phyloP scores from a whole-genome alignment of 2,329 filamentous ascomycete species.

The Colletotrichum sansevieriae region DNA sequence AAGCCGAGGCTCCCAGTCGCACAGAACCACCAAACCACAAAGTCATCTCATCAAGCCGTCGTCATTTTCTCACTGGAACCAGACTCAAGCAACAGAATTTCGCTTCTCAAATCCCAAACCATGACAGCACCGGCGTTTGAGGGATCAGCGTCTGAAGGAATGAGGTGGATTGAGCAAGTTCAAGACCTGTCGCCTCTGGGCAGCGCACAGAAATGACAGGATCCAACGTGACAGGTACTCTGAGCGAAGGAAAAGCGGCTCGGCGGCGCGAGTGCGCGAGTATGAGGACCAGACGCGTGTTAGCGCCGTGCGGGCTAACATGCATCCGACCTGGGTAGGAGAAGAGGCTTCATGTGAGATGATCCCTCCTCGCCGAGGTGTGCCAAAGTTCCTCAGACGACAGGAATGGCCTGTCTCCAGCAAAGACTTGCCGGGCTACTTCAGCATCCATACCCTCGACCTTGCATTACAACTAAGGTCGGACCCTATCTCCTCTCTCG shows the following conservation, averaged over 20 bases:
- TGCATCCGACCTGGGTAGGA: not conserved
- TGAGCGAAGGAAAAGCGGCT: not conserved
- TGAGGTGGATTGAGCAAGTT: constrained; percentile 44
- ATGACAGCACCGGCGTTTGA: constrained; percentile 13
- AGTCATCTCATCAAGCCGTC: constrained; percentile 17
- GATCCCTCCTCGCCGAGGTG: not conserved
- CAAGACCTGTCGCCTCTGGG: constrained; percentile 28
- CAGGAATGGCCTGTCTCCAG: constrained; percentile 6
- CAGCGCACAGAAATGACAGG: constrained; percentile 4
- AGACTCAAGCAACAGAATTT: not conserved
- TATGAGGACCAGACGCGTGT: not conserved
- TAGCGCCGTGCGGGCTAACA: constrained; percentile 12
- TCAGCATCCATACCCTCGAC: no score
- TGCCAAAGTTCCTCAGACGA: constrained; percentile 4
- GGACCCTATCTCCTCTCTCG: constrained; percentile 4
- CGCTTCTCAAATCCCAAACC: not conserved
- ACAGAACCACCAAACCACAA: not conserved
- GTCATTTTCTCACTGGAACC: not conserved
- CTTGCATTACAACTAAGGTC: not conserved
- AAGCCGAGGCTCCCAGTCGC: constrained; percentile 9
- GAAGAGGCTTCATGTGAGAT: not conserved
- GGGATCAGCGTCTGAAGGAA: not conserved
- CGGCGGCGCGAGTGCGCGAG: constrained; percentile 9
- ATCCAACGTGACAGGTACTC: not conserved
- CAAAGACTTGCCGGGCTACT: not conserved